Evolutionary conservation across 2,329 filamentous ascomycete genomes (phyloP), one percentile per base, ranked within the genome.

Genomic region (Eutypella sp.): DNA sequence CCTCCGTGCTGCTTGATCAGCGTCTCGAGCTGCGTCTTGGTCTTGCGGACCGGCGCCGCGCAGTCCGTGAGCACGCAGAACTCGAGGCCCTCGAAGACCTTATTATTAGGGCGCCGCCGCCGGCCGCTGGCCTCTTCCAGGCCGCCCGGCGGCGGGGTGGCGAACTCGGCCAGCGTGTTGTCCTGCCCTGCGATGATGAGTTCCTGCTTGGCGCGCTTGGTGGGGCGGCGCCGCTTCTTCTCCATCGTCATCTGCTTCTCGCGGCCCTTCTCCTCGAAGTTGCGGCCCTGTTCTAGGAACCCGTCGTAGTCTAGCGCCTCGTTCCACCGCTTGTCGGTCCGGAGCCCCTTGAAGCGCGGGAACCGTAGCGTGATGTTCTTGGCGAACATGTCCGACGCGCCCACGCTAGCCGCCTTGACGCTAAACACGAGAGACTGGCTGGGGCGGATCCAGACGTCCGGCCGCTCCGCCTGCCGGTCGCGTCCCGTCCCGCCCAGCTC

Each of bases 361-460:
- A 99, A 99, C 1, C 93, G 84, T 33, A 99, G 70, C 0, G 93
- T 97, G 49, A 85, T 72, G 1, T 80, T 80, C 15, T 81, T 81
- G 7, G 85, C 83, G 61, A 96, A 97, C 47, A 86, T 82, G 43
- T 91, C 86, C 1, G 87, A 92, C 0, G 73, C 68, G 1, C 78
- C 81, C 0, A 95, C 80, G 18, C 84, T 88, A 1, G 92, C 85
- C 3, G 91, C 93, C 67, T 97, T 99, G 50, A 93, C 87, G 38
- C 87, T 85, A 0, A 99, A 57, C 1, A 99, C 89, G 15, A 99
- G 67, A 0, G 91, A 96, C 49, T 97, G 88, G 43, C 80, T 82
- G 0, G 93, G 90, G 27, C 85, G 84, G 59, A 99, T 97, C 91
- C 91, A 99, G 44, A 91, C 79, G 59, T 99, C 92, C 0, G 93